phyloP scores from a whole-genome alignment of 1,284 basidiomycete genomes.

The Pascua guehoae region DNA sequence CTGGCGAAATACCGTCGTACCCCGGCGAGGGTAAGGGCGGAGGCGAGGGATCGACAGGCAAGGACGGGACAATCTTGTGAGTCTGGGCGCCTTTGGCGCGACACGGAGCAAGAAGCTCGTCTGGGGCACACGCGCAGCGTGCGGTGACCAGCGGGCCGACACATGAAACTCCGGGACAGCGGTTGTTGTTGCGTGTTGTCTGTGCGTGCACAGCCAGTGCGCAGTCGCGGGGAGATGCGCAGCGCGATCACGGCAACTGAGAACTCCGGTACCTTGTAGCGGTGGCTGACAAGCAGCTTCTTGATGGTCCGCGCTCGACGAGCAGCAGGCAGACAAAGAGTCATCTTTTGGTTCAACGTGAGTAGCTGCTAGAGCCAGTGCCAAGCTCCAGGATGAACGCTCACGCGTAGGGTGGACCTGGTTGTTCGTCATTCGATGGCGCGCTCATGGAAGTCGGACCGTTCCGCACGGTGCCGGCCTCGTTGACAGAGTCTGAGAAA shows the following conservation, averaged over 20 bases:
- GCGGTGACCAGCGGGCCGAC: too few species aligned
- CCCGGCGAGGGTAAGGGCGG: conserved; percentile 55
- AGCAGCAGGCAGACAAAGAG: conserved; percentile 76
- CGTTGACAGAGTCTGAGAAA: conserved; percentile 53
- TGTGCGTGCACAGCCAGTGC: too few species aligned
- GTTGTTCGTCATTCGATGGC: conserved; percentile 95
- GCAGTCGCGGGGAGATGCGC: too few species aligned
- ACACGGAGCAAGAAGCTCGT: too few species aligned
- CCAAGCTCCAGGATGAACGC: not conserved
- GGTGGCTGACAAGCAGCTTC: conserved; percentile 56
- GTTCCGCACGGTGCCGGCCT: conserved; percentile 62
- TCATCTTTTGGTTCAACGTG: conserved; percentile 96
- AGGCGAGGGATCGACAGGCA: conserved; percentile 40
- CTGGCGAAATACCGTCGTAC: conserved; percentile 76
- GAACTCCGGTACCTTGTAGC: too few species aligned
- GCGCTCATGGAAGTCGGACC: conserved; percentile 98
- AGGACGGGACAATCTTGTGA: conserved; percentile 48
- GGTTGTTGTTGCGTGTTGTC: too few species aligned
- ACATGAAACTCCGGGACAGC: conserved; percentile 49
- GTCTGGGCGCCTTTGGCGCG: conserved; percentile 56
- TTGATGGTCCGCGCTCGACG: conserved; percentile 84
- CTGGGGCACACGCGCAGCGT: too few species aligned
- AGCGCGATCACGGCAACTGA: too few species aligned
- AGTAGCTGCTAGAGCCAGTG: conserved; percentile 32
- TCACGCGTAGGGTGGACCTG: conserved; percentile 72